Percentiles rank a stretch among this genome's conserved stretches.
These are phyloP conservation scores for Tetrahymena borealis DNA, from an alignment of 73 alveolate genomes.

Conservation along the genomic window DNA sequence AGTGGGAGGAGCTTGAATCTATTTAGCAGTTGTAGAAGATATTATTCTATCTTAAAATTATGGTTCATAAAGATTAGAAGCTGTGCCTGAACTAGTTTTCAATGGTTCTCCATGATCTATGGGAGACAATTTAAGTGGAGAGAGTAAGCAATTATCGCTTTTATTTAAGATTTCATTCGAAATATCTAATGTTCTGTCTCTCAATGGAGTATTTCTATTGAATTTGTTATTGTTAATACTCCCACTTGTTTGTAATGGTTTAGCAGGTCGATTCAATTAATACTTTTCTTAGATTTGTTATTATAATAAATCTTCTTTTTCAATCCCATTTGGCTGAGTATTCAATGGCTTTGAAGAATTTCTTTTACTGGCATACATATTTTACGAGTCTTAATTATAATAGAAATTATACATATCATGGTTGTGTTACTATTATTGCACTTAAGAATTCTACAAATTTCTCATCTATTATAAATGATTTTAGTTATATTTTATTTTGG, in stretches of 20 bases:
- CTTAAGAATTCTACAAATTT: neutral
- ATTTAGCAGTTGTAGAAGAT: neutral
- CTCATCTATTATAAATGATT: neutral
- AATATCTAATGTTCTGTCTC: neutral
- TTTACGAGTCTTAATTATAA: neutral
- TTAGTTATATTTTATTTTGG: neutral
- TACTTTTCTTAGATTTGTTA: neutral
- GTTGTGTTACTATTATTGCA: neutral
- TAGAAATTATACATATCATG: neutral
- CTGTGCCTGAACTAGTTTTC: too few relatives aligned
- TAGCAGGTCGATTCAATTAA: neutral
- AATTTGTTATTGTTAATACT: neutral
- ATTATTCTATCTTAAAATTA: too few relatives aligned
- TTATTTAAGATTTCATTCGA: neutral
- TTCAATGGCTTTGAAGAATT: neutral
- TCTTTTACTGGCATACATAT: neutral
- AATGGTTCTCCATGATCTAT: neutral
- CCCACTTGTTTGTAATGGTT: neutral
- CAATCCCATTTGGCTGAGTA: neutral
- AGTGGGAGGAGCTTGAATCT: neutral
- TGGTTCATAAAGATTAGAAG: too few relatives aligned
- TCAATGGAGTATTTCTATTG: neutral
- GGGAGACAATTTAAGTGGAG: neutral
- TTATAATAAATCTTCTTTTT: neutral
- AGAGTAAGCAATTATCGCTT: neutral